Evolutionary conservation across 169 alveolate genomes (phyloP), one percentile per base, ranked within the genome.

Genomic region (Theileria parva): DNA sequence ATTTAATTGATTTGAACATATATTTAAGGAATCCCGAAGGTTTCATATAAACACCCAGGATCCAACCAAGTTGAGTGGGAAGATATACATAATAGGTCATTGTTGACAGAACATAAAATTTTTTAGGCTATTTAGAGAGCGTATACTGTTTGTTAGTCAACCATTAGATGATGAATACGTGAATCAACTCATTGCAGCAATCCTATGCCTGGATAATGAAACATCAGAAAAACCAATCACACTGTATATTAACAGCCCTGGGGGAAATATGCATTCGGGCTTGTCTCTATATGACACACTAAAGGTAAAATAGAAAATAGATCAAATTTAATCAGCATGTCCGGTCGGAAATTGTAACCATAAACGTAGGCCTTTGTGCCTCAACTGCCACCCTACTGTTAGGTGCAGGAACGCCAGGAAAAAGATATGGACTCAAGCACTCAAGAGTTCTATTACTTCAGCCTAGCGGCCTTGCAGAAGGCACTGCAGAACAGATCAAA

Each of bases 301-400:
- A 32, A 19, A 77, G 78, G 88, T 80, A 17, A 21, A 64, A 8
- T 5, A 5, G 1, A 30, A 34, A 13, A 32, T 5, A 25, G 17
- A n/a, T 25, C 37, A 17, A 7, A 30, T 21, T 76, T 12, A 21
- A 53, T 61, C 60, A 79, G 92, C 89, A 79, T 67, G 32, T 88
- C 30, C 65, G 80, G 68, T 59, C 91, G 0, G 76, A 86, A 63
- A 76, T 88, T 4, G 80, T 74, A 21, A 88, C 93, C 17, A 75
- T 88, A 50, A 88, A 88, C 77, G 85, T 88, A 2, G 93, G 93
- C 9, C 72, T 88, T 65, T 88, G 93, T 44, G 92, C 92, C 8
- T 86, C 93, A 21, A 79, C 88, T 48, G 93, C 92, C 4, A 81
- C 93, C 0, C 55, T 88, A 59, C 74, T 88, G 39, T 71, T 88